Evolutionary conservation across 2,329 filamentous ascomycete species (phyloP).

Genomic region (Ceratocystis lukuohia): DNA sequence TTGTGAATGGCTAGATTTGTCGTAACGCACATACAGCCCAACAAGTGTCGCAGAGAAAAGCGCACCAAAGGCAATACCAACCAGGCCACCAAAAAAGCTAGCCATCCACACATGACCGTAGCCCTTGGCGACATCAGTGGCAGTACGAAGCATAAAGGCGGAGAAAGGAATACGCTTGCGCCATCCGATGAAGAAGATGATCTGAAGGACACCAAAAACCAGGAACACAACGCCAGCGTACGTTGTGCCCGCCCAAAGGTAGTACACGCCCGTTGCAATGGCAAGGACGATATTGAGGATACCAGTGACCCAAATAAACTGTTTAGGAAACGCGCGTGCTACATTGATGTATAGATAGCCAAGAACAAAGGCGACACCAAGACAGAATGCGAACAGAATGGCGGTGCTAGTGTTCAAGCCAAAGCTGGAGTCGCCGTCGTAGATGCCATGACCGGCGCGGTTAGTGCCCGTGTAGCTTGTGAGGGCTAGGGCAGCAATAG

Average conservation of each 20-base stretch:
- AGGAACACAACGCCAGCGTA: slow-evolving; percentile 79
- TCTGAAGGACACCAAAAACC: slow-evolving; percentile 64
- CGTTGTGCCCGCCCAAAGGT: slow-evolving; percentile 63
- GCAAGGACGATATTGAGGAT: slow-evolving; percentile 77
- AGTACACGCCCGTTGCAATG: slow-evolving; percentile 76
- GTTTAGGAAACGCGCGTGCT: slow-evolving; percentile 67
- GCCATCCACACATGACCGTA: slow-evolving; percentile 80
- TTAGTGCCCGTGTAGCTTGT: slow-evolving; percentile 64
- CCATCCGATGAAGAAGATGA: slow-evolving; percentile 79
- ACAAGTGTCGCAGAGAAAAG: slow-evolving; percentile 83
- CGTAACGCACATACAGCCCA: slow-evolving; percentile 71
- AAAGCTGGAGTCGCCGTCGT: slow-evolving; percentile 51
- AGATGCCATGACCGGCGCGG: slow-evolving; percentile 67
- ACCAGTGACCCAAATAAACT: slow-evolving; percentile 85
- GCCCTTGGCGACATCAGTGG: slow-evolving; percentile 70
- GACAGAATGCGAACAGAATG: slow-evolving; percentile 67
- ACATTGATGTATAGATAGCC: slow-evolving; percentile 65
- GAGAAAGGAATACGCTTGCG: slow-evolving; percentile 83
- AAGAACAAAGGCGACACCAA: slow-evolving; percentile 63
- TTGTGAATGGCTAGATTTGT: slow-evolving; percentile 49
- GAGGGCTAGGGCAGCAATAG: slow-evolving; percentile 61
- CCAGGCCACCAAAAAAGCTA: slow-evolving; percentile 66
- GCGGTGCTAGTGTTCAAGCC: slow-evolving; percentile 70
- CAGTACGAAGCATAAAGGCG: slow-evolving; percentile 74
- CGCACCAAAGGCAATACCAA: slow-evolving; percentile 61